Evolutionary conservation across 1,284 basidiomycete species (phyloP).

Genomic region (Pisolithus thermaeus): DNA sequence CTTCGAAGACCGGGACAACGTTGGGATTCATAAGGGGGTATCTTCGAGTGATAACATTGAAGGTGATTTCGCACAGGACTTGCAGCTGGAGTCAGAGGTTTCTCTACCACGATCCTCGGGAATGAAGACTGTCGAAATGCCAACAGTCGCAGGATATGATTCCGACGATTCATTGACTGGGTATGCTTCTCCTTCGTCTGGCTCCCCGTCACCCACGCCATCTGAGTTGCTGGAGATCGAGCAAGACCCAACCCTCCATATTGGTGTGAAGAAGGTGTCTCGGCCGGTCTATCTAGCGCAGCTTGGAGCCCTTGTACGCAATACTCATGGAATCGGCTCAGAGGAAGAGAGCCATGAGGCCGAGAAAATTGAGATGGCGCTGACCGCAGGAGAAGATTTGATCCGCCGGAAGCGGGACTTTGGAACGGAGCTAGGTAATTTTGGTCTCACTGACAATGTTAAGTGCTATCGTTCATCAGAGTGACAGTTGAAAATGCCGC

Average conservation of each 20-base stretch:
- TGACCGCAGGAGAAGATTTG: conserved; percentile 73
- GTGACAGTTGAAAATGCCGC: conserved; percentile 79
- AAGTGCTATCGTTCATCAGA: conserved; percentile 1
- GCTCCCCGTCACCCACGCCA: conserved; percentile 73
- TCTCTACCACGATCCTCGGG: neutral
- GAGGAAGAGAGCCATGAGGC: conserved; percentile 65
- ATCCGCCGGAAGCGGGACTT: conserved; percentile 77
- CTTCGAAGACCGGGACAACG: conserved; percentile 3
- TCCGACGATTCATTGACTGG: conserved; percentile 82
- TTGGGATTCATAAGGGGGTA: neutral
- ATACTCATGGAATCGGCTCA: conserved; percentile 37
- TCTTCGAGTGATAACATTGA: neutral
- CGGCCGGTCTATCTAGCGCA: conserved; percentile 82
- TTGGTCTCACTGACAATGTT: neutral
- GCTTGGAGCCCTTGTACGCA: conserved; percentile 65
- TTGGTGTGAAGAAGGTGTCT: conserved; percentile 59
- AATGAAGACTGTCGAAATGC: neutral
- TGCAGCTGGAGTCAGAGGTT: conserved; percentile 1
- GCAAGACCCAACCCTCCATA: conserved; percentile 71
- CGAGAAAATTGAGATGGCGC: conserved; percentile 71
- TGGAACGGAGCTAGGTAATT: conserved; percentile 78
- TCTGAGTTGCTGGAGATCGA: conserved; percentile 80
- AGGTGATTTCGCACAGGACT: neutral
- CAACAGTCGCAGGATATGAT: conserved; percentile 43
- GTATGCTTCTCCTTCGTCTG: conserved; percentile 68